Evolutionary conservation across 495 filamentous ascomycete genomes (phyloP), one percentile per base, ranked within the genome.

Genomic region (Tuber umbilicatum): DNA sequence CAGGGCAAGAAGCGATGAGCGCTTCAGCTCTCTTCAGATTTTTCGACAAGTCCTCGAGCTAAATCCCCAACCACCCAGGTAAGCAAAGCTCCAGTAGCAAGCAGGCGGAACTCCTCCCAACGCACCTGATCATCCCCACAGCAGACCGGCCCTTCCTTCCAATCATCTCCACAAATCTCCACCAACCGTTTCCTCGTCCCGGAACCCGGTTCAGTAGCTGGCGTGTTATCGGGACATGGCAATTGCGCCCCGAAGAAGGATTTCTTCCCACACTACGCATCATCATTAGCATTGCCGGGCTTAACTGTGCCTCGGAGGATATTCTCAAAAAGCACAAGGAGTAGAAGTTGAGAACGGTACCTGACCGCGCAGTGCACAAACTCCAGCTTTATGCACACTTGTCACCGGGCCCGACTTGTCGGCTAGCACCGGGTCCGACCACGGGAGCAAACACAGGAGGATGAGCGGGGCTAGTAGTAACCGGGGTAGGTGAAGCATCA

Each of bases 181-280:
- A 96, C 89, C 41, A 98, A 85, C 84, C 94, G 90, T 80, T 91
- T 84, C 72, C 92, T 88, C 71, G 91, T 86, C 37, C 88, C 86
- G 5, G 87, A 86, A 39, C 90, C 88, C 16, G 94, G 94, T 55
- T 90, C 86, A 70, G 89, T 86, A 68, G 95, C 96, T 55, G 89
- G 86, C 31, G 86, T 93, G 83, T 99, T 99, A 84, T 98, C 95
- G n/a, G 93, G 89, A 81, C 94, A 98, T 12, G 95, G 95, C 72
- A 99, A 86, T 79, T 97, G 88, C 69, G 89, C 88, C 27, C 93
- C 93, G 81, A 97, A 97, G 79, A 94, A 89, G 60, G 90, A 90
- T 83, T 95, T 89, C 82, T 91, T 93, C 9, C 94, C 95, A 81
- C 95, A 99, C 75, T 96, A 89, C 42, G 69, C 60, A 73, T 38